Percentiles rank a stretch among this genome's conserved stretches.
These are phyloP conservation scores for Diaporthe citriasiana DNA, from an alignment of 2,329 filamentous ascomycete species.

Conservation along the genomic window DNA sequence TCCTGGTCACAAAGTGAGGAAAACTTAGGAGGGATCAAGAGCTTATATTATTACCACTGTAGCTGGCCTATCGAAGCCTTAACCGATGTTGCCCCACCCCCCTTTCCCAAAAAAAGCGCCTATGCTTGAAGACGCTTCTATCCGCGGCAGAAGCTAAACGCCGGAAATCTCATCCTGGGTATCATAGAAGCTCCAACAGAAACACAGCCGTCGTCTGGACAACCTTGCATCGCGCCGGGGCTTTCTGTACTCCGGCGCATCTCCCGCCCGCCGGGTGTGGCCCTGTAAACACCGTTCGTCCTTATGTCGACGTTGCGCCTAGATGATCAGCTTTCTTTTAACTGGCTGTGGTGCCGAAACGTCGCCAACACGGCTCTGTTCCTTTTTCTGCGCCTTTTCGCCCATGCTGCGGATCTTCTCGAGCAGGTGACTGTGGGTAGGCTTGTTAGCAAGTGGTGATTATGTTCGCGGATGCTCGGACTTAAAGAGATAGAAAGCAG, in stretches of 20 bases:
- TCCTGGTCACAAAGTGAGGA: neutral
- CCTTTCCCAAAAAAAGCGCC: neutral
- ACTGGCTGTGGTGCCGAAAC: constrained; percentile 58
- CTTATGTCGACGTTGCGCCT: neutral
- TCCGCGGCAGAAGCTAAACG: neutral
- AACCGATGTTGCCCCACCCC: neutral
- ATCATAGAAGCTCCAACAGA: constrained; percentile 29
- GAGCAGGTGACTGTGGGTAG: constrained; percentile 63
- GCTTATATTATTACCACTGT: neutral
- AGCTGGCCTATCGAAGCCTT: neutral
- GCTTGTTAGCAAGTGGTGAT: constrained; percentile 52
- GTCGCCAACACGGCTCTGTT: constrained; percentile 52
- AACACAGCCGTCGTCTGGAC: neutral
- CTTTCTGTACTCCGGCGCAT: neutral
- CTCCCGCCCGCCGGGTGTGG: neutral
- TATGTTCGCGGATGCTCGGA: constrained; percentile 46
- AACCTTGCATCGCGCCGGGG: neutral
- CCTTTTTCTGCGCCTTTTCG: constrained; percentile 53
- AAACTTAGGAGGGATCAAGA: neutral
- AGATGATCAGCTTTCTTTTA: constrained; percentile 61
- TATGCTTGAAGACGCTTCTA: neutral
- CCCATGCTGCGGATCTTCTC: constrained; percentile 66
- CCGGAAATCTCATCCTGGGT: neutral
- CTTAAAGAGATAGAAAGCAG: constrained; percentile 44
- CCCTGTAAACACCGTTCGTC: neutral